Percentiles rank a stretch among this genome's conserved stretches.
phyloP scores from a whole-genome alignment of 192 early-diverging fungal genomes.

The Neocallimastix lanati region DNA sequence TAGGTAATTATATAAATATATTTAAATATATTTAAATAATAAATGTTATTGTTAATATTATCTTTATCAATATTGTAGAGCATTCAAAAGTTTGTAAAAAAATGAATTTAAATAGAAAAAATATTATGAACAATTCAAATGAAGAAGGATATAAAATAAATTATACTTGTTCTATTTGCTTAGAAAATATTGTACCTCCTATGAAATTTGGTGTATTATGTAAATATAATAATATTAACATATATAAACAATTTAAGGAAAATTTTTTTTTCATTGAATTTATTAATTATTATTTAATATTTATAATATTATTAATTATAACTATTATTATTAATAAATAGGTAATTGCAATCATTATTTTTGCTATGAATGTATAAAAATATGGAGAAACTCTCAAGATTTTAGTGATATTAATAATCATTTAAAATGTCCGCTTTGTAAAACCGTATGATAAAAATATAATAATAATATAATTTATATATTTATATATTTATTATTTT shows the following conservation, averaged over 20 bases:
- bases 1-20: too few species aligned
- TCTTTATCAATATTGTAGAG: not conserved
- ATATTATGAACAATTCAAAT: not conserved
- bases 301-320: too few species aligned
- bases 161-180: not conserved
- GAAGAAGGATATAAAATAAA: not conserved
- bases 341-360: not conserved
- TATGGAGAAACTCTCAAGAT: not conserved
- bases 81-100: not conserved
- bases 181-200: not conserved
- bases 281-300: too few species aligned
- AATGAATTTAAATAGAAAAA: not conserved
- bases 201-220: not conserved
- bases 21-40: too few species aligned
- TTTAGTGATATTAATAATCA: not conserved
- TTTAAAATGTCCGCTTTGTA: not conserved
- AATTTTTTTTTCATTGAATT: too few species aligned
- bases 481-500: too few species aligned
- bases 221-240: not conserved
- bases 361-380: not conserved
- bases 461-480: too few species aligned
- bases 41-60: not conserved
- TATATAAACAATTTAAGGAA: too few species aligned
- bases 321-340: too few species aligned
- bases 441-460: too few species aligned